Percentiles rank a stretch among this genome's conserved stretches.
Evolutionary conservation across 768 basidiomycete species (phyloP).

Genomic region (Macrolepiota fuliginosa): DNA sequence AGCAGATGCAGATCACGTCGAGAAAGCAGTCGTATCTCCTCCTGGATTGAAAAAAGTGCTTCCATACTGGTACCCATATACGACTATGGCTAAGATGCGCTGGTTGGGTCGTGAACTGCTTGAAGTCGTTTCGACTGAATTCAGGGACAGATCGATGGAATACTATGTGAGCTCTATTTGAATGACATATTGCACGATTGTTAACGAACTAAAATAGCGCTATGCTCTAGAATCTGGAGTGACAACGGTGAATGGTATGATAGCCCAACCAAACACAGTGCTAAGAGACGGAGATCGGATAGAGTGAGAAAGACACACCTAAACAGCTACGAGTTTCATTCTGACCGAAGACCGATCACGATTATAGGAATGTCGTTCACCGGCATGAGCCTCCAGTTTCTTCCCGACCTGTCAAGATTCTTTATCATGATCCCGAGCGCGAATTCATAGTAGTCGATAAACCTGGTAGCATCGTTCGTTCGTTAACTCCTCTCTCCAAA

Average conservation of each 20-base stretch:
- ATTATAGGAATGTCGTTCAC: conserved; percentile 81
- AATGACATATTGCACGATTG: neutral
- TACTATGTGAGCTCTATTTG: conserved; percentile 74
- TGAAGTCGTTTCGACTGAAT: conserved; percentile 93
- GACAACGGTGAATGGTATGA: conserved; percentile 90
- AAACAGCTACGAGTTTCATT: neutral
- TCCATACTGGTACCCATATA: conserved; percentile 93
- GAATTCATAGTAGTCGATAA: conserved; percentile 94
- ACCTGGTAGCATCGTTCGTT: conserved; percentile 91
- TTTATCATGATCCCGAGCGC: conserved; percentile 74
- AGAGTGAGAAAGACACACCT: conserved; percentile 55
- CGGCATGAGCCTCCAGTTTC: conserved; percentile 97
- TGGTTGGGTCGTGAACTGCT: conserved; percentile 88
- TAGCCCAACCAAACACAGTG: conserved; percentile 77
- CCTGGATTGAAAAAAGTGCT: conserved; percentile 72
- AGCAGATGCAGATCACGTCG: conserved; percentile 17
- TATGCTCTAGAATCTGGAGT: conserved; percentile 84
- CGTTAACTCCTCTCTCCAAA: conserved; percentile 14
- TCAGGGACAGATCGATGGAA: conserved; percentile 90
- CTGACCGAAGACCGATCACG: neutral
- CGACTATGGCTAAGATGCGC: conserved; percentile 88
- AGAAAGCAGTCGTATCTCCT: conserved; percentile 22
- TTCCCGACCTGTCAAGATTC: conserved; percentile 73
- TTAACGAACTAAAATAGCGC: conserved; percentile 30
- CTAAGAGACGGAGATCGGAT: conserved; percentile 86